phyloP scores from a whole-genome alignment of 2,329 filamentous ascomycete species.

The Emmonsia crescens region DNA sequence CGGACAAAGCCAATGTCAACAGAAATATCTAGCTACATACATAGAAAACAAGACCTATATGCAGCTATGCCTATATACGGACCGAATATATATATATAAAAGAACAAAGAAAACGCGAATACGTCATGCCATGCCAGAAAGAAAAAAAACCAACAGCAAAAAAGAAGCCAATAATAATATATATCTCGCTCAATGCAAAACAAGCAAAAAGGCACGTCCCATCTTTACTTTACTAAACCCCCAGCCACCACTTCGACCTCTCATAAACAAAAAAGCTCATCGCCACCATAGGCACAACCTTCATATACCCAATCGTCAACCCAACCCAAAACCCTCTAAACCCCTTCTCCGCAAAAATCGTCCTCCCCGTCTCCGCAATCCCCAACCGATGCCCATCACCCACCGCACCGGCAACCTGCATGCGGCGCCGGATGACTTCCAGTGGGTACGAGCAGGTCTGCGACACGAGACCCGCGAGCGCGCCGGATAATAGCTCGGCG shows the following conservation, averaged over 20 bases:
- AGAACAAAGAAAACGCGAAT: background rate
- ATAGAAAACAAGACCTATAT: background rate
- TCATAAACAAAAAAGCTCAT: conserved; percentile 60
- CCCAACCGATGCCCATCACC: conserved; percentile 73
- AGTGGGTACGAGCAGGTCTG: conserved; percentile 90
- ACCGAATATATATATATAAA: background rate
- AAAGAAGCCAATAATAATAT: background rate
- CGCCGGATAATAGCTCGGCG: conserved; percentile 77
- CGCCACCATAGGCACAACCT: conserved; percentile 82
- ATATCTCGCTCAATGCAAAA: conserved; percentile 1
- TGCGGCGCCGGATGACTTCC: conserved; percentile 80
- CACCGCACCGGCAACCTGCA: conserved; percentile 93
- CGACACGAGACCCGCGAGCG: conserved; percentile 74
- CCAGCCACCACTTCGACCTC: conserved; percentile 52
- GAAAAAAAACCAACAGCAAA: background rate
- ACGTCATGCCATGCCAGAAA: background rate
- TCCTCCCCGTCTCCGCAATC: conserved; percentile 65
- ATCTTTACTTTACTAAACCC: conserved; percentile 42
- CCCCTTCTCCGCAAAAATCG: conserved; percentile 67
- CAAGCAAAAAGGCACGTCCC: background rate
- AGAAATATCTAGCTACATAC: background rate
- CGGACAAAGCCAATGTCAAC: background rate
- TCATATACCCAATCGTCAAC: conserved; percentile 86
- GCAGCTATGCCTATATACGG: background rate
- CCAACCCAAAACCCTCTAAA: conserved; percentile 82